phyloP scores from a whole-genome alignment of 1,284 basidiomycete genomes.

The Rhizoctonia solani region DNA sequence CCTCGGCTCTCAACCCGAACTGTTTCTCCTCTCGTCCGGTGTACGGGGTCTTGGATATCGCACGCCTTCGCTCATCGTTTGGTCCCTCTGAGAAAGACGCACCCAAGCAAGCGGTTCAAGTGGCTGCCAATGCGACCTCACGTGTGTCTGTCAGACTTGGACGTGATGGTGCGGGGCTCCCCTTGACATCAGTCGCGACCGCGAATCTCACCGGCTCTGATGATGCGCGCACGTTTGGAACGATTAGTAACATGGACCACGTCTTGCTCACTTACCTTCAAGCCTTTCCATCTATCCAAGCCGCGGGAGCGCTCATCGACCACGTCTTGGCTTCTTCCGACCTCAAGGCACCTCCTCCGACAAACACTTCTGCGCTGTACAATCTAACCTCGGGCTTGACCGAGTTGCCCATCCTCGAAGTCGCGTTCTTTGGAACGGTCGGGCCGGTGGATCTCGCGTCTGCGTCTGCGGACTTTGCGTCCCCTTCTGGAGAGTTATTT shows the following conservation, averaged over 20 bases:
- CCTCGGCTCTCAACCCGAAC: conserved; percentile 50
- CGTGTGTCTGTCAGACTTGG: conserved; percentile 58
- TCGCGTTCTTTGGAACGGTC: conserved; percentile 63
- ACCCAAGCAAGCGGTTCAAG: conserved; percentile 55
- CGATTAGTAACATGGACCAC: conserved; percentile 57
- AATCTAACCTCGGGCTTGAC: conserved; percentile 46
- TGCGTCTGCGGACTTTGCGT: conserved; percentile 58
- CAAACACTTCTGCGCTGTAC: conserved; percentile 51
- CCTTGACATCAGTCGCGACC: conserved; percentile 46
- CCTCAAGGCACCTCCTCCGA: conserved; percentile 48
- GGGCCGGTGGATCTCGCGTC: conserved; percentile 53
- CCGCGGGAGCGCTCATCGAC: conserved; percentile 55
- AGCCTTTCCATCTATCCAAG: conserved; percentile 52
- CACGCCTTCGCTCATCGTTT: conserved; percentile 61
- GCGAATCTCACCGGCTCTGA: conserved; percentile 45
- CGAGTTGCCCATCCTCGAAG: conserved; percentile 59
- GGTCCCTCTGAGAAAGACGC: conserved; percentile 50
- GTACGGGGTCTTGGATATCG: conserved; percentile 64
- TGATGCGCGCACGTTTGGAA: conserved; percentile 60
- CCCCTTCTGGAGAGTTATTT: conserved; percentile 56
- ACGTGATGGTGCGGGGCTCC: conserved; percentile 53
- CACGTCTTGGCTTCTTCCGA: conserved; percentile 51
- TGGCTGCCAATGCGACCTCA: conserved; percentile 52
- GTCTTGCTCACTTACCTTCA: conserved; percentile 61
- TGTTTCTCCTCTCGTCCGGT: conserved; percentile 62